Percentiles rank a stretch among this genome's conserved stretches.
Conservation (phyloP, 1,139 yeast genomes). For the Magnusiomyces suaveolens region DNA sequence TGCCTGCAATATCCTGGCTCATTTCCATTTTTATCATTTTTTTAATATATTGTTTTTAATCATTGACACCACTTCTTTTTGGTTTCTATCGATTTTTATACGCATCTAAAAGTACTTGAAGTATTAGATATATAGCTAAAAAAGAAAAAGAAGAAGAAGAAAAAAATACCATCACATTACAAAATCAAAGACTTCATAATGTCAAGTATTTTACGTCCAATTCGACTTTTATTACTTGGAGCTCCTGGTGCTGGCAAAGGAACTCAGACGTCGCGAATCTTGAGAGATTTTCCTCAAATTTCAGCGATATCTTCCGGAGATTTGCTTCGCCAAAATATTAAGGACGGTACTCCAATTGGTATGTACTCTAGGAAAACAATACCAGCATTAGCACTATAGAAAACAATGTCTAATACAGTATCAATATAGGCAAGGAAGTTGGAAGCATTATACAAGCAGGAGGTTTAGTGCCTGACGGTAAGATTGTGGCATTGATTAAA, state of each 20-base stretch:
- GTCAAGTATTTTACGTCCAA: conserved; percentile 33
- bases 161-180: too few relatives aligned
- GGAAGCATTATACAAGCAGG: conserved; percentile 51
- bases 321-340: conserved; percentile 59
- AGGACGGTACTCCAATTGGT: conserved; percentile 49
- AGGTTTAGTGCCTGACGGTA: conserved; percentile 58
- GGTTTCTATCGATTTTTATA: too few relatives aligned
- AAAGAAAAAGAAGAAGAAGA: too few relatives aligned
- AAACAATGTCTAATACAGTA: background rate
- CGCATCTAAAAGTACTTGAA: too few relatives aligned
- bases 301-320: conserved; percentile 71
- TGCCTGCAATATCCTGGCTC: too few relatives aligned
- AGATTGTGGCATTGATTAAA: conserved; percentile 55
- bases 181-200: too few relatives aligned
- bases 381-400: too few relatives aligned
- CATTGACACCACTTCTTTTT: too few relatives aligned
- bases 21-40: too few relatives aligned
- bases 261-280: conserved; percentile 62
- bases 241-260: conserved; percentile 79
- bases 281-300: conserved; percentile 42
- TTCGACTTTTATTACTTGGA: conserved; percentile 65
- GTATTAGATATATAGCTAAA: too few relatives aligned
- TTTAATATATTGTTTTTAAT: too few relatives aligned
- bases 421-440: conserved; percentile 34
- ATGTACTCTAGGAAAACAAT: too few relatives aligned